Percentiles rank a stretch among this genome's conserved stretches.
These are phyloP conservation scores for Boletellus sp. DNA, from an alignment of 1,284 basidiomycete genomes.

Conservation along the genomic window DNA sequence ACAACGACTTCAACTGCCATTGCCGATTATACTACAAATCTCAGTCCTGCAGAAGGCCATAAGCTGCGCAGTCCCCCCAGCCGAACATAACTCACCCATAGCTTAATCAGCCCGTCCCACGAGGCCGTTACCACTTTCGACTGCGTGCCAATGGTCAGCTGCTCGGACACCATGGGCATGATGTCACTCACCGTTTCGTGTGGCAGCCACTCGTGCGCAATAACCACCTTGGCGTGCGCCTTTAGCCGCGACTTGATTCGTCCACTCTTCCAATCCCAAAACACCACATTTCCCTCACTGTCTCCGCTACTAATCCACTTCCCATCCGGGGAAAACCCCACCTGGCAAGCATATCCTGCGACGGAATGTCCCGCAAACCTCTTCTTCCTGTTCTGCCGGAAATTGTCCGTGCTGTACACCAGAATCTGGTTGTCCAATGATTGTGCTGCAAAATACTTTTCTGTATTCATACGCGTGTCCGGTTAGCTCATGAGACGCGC, in stretches of 20 bases:
- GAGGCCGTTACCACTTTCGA: conserved; percentile 94
- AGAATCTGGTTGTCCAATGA: conserved; percentile 98
- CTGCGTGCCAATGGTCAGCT: conserved; percentile 39
- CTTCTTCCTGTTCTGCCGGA: conserved; percentile 98
- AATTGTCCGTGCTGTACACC: conserved; percentile 94
- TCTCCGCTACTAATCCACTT: conserved; percentile 97
- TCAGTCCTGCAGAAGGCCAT: conserved; percentile 35
- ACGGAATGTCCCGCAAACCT: conserved; percentile 95
- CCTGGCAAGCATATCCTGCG: conserved; percentile 94
- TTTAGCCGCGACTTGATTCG: conserved; percentile 86
- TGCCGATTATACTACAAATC: conserved; percentile 8
- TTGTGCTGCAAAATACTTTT: conserved; percentile 96
- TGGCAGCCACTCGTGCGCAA: conserved; percentile 96
- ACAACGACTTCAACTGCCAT: conserved; percentile 4
- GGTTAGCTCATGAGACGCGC: background rate
- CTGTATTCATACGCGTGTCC: conserved; percentile 39
- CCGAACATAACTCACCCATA: conserved; percentile 64
- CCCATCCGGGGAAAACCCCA: conserved; percentile 96
- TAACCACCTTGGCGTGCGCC: conserved; percentile 93
- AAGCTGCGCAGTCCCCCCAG: conserved; percentile 3
- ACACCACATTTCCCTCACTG: conserved; percentile 90
- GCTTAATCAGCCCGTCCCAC: conserved; percentile 96
- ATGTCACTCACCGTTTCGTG: conserved; percentile 83
- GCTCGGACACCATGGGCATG: conserved; percentile 3
- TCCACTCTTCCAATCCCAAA: conserved; percentile 99